Conservation (phyloP, 163 green algal genomes). For the Coccomyxa subellipsoidea region DNA sequence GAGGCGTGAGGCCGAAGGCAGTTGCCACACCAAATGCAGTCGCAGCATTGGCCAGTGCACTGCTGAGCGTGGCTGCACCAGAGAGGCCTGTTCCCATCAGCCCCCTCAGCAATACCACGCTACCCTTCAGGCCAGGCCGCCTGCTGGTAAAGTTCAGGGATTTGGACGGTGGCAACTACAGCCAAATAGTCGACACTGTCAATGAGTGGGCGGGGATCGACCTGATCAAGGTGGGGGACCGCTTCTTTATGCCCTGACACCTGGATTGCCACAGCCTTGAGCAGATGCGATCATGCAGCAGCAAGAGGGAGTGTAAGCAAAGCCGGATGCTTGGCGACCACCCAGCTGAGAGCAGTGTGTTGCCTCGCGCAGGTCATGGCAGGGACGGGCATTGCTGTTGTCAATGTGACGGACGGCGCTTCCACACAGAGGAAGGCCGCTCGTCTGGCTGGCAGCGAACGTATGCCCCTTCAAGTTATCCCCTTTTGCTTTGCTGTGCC, state of each 20-base stretch:
- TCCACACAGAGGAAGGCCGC: not conserved
- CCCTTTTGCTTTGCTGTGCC: no score
- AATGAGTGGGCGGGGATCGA: not conserved
- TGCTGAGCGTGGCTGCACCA: not conserved
- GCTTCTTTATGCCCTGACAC: not conserved
- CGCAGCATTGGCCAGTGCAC: not conserved
- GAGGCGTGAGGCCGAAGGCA: not conserved
- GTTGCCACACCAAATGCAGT: not conserved
- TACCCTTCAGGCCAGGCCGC: not conserved
- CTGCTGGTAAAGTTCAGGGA: conserved; percentile 3
- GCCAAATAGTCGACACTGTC: not conserved
- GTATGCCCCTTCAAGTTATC: not conserved
- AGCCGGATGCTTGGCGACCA: no score
- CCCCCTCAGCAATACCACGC: not conserved
- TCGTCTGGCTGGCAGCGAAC: not conserved
- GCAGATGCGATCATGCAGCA: not conserved
- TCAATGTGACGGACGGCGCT: not conserved
- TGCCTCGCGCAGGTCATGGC: not conserved
- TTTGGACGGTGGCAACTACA: not conserved
- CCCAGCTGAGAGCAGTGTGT: no score
- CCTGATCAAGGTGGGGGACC: not conserved
- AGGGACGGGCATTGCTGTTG: not conserved
- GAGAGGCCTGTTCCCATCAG: not conserved
- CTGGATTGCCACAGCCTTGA: not conserved
- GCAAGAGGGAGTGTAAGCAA: no score